Base-by-base conservation (phyloP, 2,329 filamentous ascomycete genomes). In the Ceratocystis diversiconidia region DNA sequence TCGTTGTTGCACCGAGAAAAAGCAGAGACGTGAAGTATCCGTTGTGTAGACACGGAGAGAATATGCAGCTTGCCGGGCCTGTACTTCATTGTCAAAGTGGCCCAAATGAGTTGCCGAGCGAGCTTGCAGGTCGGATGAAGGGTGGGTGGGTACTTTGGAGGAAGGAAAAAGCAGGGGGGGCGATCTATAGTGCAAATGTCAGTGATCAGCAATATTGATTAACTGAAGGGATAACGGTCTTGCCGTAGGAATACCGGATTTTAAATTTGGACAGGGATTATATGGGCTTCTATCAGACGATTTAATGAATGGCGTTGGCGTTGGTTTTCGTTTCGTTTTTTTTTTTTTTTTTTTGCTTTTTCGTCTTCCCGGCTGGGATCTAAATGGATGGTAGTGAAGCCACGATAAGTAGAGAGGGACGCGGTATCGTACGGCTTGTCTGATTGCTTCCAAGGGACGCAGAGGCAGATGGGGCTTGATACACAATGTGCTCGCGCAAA, bases 201-300 rank as follows among this genome's bases (percentile, higher is more conserved):
- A 59, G 55, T 59, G 55, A 59, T 59, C n/a, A 19, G 55, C 55
- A 59, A n/a, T 59, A 36, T 59, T 59, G 55, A 19, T 59, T 59
- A n/a, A 59, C 55, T n/a, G 17, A 59, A 59, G 55, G 55, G 55
- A 59, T 19, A 59, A 36, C 55, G 55, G 55, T n/a, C 55, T 59
- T 36, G 55, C 55, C 55, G 55, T 59, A 59, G 55, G 55, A 59
- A 36, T 30, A 59, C 7, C 10, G 19, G 25, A 7, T 32, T 36
- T 59, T 19, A n/a, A 7, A n/a, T n/a, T 30, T 36, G 7, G 17
- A 59, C 55, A 32, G 36, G 55, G 28, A 36, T 36, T n/a, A n/a
- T 36, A 6, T 59, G 19, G 50, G n/a, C 50, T 55, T 28, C 8
- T 59, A 19, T 59, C 12, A 6, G 17, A 32, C n/a, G 55, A 32